Percentiles rank a stretch among this genome's conserved stretches.
Evolutionary conservation across 208 protist species (phyloP).

Genomic region (Leishmania turanica): DNA sequence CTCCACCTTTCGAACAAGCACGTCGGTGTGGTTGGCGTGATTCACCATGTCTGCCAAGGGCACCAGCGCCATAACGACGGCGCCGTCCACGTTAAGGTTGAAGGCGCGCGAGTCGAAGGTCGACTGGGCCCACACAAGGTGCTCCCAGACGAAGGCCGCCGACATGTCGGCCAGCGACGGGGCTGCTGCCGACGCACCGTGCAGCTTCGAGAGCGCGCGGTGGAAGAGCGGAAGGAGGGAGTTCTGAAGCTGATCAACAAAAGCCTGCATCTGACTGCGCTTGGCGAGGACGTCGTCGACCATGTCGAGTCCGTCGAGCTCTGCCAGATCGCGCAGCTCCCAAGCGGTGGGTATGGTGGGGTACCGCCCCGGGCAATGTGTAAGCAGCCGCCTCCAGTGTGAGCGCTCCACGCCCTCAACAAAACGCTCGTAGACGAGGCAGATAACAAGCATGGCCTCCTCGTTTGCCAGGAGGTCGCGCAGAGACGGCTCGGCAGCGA

Average conservation of each 20-base stretch:
- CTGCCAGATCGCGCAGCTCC: constrained; percentile 58
- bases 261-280: constrained; percentile 44
- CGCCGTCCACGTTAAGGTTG: constrained; percentile 84
- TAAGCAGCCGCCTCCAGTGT: constrained; percentile 69
- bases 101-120: constrained; percentile 92
- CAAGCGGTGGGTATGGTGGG: constrained; percentile 80
- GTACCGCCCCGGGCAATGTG: constrained; percentile 59
- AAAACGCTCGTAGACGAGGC: constrained; percentile 78
- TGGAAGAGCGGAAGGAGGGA: constrained; percentile 44
- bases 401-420: constrained; percentile 49
- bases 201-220: constrained; percentile 19
- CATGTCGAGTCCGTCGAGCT: constrained; percentile 80
- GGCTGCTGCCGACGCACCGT: neutral
- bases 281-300: constrained; percentile 81
- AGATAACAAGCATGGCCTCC: constrained; percentile 80
- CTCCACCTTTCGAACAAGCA: constrained; percentile 79
- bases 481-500: constrained; percentile 42
- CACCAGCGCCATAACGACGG: constrained; percentile 68
- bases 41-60: constrained; percentile 92
- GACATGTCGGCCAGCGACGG: constrained; percentile 24
- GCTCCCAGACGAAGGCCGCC: constrained; percentile 50
- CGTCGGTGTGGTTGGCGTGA: constrained; percentile 78
- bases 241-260: constrained; percentile 45
- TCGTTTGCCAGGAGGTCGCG: constrained; percentile 49
- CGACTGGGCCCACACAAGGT: constrained; percentile 79